Percentiles rank a stretch among this genome's conserved stretches.
Conservation (phyloP, 169 alveolate species). For the Plasmodium malariae region DNA sequence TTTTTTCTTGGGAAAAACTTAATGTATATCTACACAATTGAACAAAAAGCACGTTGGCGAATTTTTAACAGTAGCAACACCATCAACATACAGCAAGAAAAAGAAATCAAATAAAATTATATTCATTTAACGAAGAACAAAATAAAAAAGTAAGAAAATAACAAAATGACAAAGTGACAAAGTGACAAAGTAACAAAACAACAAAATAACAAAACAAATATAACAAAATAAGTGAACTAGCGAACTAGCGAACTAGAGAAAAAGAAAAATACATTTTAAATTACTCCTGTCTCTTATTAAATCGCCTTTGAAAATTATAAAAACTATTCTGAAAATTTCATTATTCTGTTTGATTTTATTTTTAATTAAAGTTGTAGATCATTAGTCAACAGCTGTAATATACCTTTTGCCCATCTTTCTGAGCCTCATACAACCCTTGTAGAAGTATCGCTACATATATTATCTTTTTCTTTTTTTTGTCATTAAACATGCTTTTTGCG, state of each 20-base stretch:
- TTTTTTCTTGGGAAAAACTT: background rate
- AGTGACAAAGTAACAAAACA: too few species aligned
- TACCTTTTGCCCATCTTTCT: background rate
- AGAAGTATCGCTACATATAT: background rate
- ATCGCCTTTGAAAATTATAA: too few species aligned
- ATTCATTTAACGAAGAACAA: too few species aligned
- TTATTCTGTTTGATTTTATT: conserved; percentile 1
- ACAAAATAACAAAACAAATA: too few species aligned
- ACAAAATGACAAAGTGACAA: too few species aligned
- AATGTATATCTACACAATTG: background rate
- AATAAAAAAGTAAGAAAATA: too few species aligned
- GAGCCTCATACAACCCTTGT: background rate
- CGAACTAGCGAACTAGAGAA: too few species aligned
- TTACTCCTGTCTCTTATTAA: too few species aligned
- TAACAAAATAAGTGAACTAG: background rate
- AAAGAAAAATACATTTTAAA: too few species aligned
- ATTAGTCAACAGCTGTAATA: background rate
- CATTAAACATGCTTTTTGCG: background rate
- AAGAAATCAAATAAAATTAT: background rate
- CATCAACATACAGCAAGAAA: background rate
- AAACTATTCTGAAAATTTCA: background rate
- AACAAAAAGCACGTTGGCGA: background rate
- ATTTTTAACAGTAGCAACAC: background rate
- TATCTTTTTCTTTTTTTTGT: background rate
- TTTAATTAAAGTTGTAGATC: conserved; percentile 6